Evolutionary conservation across 2,329 filamentous ascomycete genomes (phyloP).

Genomic region (Chalaropsis thielavioides): DNA sequence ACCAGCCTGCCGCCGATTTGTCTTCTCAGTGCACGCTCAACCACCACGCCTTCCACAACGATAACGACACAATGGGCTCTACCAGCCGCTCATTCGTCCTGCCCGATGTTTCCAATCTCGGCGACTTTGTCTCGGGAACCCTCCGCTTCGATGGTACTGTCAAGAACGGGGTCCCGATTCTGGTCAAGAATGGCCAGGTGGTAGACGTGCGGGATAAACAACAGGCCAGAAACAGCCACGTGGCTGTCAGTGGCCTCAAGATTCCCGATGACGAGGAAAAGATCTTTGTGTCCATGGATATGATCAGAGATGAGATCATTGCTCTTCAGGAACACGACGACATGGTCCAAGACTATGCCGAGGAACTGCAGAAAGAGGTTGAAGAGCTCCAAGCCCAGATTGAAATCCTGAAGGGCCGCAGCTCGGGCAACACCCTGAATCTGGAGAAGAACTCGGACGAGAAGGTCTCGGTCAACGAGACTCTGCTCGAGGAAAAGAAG

Average conservation of each 20-base stretch:
- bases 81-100: constrained; percentile 40
- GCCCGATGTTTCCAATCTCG: constrained; percentile 40
- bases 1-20: neutral
- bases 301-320: constrained; percentile 44
- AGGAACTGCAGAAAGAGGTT: constrained; percentile 38
- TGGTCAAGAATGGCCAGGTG: constrained; percentile 40
- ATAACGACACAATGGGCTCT: constrained; percentile 20
- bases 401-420: constrained; percentile 30
- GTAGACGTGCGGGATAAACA: constrained; percentile 30
- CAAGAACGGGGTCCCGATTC: constrained; percentile 40
- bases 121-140: constrained; percentile 42
- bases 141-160: constrained; percentile 37
- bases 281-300: constrained; percentile 47
- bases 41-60: constrained; percentile 7
- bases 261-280: constrained; percentile 41
- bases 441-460: constrained; percentile 17
- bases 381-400: constrained; percentile 36
- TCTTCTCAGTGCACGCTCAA: constrained; percentile 18
- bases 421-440: constrained; percentile 26
- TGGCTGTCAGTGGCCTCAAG: constrained; percentile 35
- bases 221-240: constrained; percentile 28
- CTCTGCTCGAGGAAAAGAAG: constrained; percentile 38
- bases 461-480: constrained; percentile 21
- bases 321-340: constrained; percentile 43
- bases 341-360: constrained; percentile 39